Base-by-base conservation (phyloP, 2,329 filamentous ascomycete genomes). In the Tolypocladium tundrense region DNA sequence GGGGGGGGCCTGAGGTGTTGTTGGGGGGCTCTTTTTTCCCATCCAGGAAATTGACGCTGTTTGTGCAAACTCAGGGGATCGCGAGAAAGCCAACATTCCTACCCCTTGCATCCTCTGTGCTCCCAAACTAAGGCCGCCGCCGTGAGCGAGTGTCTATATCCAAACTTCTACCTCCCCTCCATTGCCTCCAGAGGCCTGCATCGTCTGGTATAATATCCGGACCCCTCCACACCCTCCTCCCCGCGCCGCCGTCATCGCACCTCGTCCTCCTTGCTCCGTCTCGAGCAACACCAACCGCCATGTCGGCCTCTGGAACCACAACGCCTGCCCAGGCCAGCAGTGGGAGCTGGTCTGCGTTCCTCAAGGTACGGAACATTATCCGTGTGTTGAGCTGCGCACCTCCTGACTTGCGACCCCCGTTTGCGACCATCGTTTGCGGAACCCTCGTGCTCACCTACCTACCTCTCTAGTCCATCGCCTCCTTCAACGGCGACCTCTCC, bases 401-500 rank as follows among this genome's bases (percentile, higher is more conserved):
- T 19, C 27, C 14, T n/a, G 7, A 7, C 13, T 9, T 21, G 41
- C 43, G 5, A 16, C 14, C 3, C 27, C 48, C 10, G 16, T 21
- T 31, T 51, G 27, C 27, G 27, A 27, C 27, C 6, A 16, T 31
- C 10, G 16, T 14, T 31, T 51, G 48, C 31, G 4, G 31, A 7
- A 10, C 4, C 2, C 48, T 16, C 48, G 10, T 35, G 48, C 48
- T 51, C 31, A 51, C 48, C 41, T 21, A 19, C 33, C 27, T 27
- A 9, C 31, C 24, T 40, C 35, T 21, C 13, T 58, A 84, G 81
- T 91, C 88, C 53, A 88, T 92, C 68, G 86, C 88, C 56, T 90
- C 87, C 4, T 93, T 92, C 77, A 90, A 88, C 68, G 89, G 89
- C 66, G 89, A 93, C 72, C 81, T 92, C 59, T 88, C 88, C 40